Percentiles rank a stretch among this genome's conserved stretches.
Conservation (phyloP, 2,329 filamentous ascomycete species). For the Chaetomiaceae sp. region DNA sequence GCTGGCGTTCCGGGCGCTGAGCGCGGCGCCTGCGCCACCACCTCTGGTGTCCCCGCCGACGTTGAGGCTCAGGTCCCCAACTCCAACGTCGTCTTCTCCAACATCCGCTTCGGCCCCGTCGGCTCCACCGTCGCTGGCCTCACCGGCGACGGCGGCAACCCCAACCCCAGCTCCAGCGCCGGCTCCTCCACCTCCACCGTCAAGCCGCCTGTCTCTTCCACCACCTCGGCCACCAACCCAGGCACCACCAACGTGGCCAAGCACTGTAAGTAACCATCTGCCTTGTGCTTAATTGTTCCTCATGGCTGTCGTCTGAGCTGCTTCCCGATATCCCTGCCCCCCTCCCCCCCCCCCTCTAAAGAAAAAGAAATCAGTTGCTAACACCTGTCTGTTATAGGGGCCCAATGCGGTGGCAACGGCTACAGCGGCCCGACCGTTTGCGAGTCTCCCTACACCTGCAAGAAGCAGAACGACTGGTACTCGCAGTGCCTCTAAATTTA, state of each 20-base stretch:
- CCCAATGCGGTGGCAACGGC: constrained; percentile 43
- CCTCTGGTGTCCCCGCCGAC: constrained; percentile 47
- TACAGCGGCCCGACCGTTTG: constrained; percentile 44
- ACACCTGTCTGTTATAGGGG: too few relatives aligned
- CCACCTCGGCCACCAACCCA: neutral
- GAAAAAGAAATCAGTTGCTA: too few relatives aligned
- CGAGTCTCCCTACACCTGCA: constrained; percentile 36
- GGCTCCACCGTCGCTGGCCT: constrained; percentile 45
- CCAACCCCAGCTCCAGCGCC: constrained; percentile 30
- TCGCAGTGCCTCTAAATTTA: constrained; percentile 30
- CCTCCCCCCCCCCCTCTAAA: too few relatives aligned
- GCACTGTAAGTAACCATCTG: neutral
- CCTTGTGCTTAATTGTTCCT: too few relatives aligned
- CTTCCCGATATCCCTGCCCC: too few relatives aligned
- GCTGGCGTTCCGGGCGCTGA: constrained; percentile 42
- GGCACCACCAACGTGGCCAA: neutral
- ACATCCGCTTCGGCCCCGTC: constrained; percentile 56
- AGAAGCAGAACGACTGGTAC: constrained; percentile 36
- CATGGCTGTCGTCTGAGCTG: too few relatives aligned
- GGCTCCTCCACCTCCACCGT: constrained; percentile 13
- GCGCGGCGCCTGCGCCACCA: constrained; percentile 51
- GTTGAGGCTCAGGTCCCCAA: constrained; percentile 45
- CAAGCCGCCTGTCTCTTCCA: neutral
- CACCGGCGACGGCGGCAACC: constrained; percentile 14
- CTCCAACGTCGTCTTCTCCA: constrained; percentile 53